Percentiles rank a stretch among this genome's conserved stretches.
phyloP scores from a whole-genome alignment of 2,329 filamentous ascomycete species.

The Metarhizium humberi region DNA sequence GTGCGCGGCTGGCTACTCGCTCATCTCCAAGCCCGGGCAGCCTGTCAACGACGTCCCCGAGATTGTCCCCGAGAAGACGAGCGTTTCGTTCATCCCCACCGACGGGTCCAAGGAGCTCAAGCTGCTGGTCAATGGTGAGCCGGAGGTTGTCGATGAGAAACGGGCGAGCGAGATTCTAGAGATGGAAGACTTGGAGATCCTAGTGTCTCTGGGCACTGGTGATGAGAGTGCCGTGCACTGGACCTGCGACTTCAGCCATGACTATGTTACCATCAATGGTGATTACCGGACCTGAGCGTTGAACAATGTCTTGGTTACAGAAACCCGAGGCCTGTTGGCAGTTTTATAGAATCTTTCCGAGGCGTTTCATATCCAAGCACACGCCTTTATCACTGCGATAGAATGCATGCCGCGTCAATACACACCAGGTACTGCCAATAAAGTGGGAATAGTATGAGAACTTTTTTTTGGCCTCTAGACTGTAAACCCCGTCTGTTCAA shows the following conservation, averaged over 20 bases:
- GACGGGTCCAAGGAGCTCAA: slow-evolving; percentile 72
- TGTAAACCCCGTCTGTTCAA: not conserved
- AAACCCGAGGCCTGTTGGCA: not conserved
- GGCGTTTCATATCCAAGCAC: too few species aligned
- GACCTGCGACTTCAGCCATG: slow-evolving; percentile 82
- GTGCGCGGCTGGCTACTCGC: slow-evolving; percentile 81
- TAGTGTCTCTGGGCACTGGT: slow-evolving; percentile 63
- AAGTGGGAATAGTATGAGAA: too few species aligned
- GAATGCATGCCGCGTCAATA: too few species aligned
- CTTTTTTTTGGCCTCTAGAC: not conserved
- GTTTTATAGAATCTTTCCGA: not conserved
- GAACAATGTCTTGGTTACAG: too few species aligned
- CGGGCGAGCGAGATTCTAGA: slow-evolving; percentile 70
- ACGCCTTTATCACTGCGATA: too few species aligned
- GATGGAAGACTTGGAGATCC: slow-evolving; percentile 69
- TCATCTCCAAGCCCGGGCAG: slow-evolving; percentile 49
- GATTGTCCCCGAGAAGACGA: slow-evolving; percentile 61
- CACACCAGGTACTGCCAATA: too few species aligned
- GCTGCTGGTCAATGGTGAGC: slow-evolving; percentile 70
- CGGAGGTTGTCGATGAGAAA: slow-evolving; percentile 67
- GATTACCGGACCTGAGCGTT: slow-evolving; percentile 50
- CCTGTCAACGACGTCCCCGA: slow-evolving; percentile 50
- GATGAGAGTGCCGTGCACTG: slow-evolving; percentile 64
- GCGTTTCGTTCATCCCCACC: slow-evolving; percentile 67
- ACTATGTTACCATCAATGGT: slow-evolving; percentile 64